Evolutionary conservation across 805 yeast species (phyloP).

Genomic region (Starmerella vaccinii): DNA sequence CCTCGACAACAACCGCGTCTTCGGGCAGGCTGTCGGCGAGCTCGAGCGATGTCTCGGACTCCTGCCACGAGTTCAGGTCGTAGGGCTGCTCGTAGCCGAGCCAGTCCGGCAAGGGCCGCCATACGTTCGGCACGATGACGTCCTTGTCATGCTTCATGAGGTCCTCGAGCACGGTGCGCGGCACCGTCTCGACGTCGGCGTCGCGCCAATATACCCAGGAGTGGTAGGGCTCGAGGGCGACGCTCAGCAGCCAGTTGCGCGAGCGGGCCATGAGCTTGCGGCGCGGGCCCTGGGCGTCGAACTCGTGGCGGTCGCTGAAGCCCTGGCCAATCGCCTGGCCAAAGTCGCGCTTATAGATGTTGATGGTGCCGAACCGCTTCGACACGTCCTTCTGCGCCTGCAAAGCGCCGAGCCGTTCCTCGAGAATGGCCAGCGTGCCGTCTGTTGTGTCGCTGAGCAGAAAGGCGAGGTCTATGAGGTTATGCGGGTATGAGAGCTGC

Average conservation of each 20-base stretch:
- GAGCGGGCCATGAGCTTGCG: slow-evolving; percentile 94
- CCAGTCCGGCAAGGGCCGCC: slow-evolving; percentile 94
- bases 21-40: slow-evolving; percentile 54
- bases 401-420: slow-evolving; percentile 45
- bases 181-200: slow-evolving; percentile 92
- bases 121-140: slow-evolving; percentile 92
- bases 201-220: slow-evolving; percentile 98
- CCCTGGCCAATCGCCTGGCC: slow-evolving; percentile 93
- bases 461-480: slow-evolving; percentile 71
- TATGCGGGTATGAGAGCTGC: slow-evolving; percentile 77
- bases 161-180: slow-evolving; percentile 79
- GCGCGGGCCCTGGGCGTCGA: slow-evolving; percentile 94
- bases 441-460: slow-evolving; percentile 85
- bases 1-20: slow-evolving; percentile 95
- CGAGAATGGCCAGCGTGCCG: slow-evolving; percentile 60
- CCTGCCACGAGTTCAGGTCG: slow-evolving; percentile 94
- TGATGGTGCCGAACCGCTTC: slow-evolving; percentile 66
- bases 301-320: slow-evolving; percentile 89
- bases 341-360: slow-evolving; percentile 80
- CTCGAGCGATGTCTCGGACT: slow-evolving; percentile 57
- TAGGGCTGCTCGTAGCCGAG: slow-evolving; percentile 87
- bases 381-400: slow-evolving; percentile 55
- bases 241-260: slow-evolving; percentile 84
- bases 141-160: slow-evolving; percentile 87
- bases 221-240: slow-evolving; percentile 85